Percentiles rank a stretch among this genome's conserved stretches.
phyloP scores from a whole-genome alignment of 345 rosid species.

The Rhodamnia argentea region DNA sequence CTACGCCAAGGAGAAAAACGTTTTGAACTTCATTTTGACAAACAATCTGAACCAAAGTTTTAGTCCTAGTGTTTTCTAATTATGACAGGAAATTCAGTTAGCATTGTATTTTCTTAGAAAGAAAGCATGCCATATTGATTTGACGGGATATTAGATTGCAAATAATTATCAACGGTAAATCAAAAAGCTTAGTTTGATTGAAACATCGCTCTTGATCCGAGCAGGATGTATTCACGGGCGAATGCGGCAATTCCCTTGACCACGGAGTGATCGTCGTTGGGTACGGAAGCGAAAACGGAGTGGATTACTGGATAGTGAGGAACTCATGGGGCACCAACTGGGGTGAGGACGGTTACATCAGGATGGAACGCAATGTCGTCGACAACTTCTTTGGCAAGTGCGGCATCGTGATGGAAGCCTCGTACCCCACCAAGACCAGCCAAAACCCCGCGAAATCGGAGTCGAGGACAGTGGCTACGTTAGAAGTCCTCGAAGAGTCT shows the following conservation, averaged over 20 bases:
- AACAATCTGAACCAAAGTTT: not conserved
- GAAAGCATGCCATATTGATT: not conserved
- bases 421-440: conserved; percentile 78
- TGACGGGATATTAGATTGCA: not conserved
- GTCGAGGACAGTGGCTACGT: conserved; percentile 12
- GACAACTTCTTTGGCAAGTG: conserved; percentile 44
- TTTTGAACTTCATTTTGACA: not conserved
- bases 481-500: not conserved
- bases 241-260: conserved; percentile 55
- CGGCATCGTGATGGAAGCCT: conserved; percentile 79
- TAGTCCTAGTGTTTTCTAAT: not conserved
- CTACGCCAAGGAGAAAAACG: not conserved
- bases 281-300: conserved; percentile 70
- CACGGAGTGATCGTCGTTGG: conserved; percentile 81
- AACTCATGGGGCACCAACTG: conserved; percentile 70
- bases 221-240: conserved; percentile 77
- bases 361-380: conserved; percentile 49
- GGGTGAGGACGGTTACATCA: conserved; percentile 68
- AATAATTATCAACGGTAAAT: not conserved
- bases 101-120: not conserved
- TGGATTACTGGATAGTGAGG: conserved; percentile 77
- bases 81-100: not conserved
- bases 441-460: conserved; percentile 88
- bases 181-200: not conserved
- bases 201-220: not conserved